Percentiles rank a stretch among this genome's conserved stretches.
phyloP scores from a whole-genome alignment of 1,139 yeast genomes.

The Schwanniomyces etchellsii region DNA sequence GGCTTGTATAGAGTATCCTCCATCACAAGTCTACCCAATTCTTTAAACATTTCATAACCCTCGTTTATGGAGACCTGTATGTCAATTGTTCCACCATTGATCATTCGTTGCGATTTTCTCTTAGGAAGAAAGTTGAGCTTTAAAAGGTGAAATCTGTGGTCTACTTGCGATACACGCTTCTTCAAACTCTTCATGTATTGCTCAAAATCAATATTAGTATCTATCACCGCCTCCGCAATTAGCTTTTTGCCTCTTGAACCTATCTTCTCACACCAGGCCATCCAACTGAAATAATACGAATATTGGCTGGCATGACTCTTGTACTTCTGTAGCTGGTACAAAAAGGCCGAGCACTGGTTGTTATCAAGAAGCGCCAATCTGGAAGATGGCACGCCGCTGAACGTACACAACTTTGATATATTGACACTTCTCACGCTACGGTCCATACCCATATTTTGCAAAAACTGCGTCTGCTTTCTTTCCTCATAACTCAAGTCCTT shows the following conservation, averaged over 20 bases:
- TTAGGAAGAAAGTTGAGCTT: conserved; percentile 13
- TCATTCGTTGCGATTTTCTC: conserved; percentile 7
- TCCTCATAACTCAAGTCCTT: conserved; percentile 1
- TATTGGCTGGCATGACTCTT: conserved; percentile 9
- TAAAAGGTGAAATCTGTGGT: conserved; percentile 11
- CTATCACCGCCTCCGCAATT: conserved; percentile 9
- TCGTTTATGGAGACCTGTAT: conserved; percentile 8
- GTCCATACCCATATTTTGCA: neutral
- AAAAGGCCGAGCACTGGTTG: conserved; percentile 10
- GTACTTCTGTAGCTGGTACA: conserved; percentile 8
- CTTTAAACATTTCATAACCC: conserved; percentile 10
- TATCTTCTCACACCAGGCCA: conserved; percentile 9
- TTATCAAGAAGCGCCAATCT: conserved; percentile 11
- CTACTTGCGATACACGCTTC: conserved; percentile 4
- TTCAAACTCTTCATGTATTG: conserved; percentile 6
- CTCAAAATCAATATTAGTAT: conserved; percentile 13
- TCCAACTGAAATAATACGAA: conserved; percentile 17
- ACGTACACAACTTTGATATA: neutral
- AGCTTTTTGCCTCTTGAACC: conserved; percentile 3
- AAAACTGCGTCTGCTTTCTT: neutral
- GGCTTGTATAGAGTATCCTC: conserved; percentile 13
- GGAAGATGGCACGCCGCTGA: conserved; percentile 12
- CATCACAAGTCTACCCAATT: conserved; percentile 7
- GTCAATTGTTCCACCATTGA: conserved; percentile 9
- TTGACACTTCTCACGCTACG: neutral